Evolutionary conservation across 1,284 basidiomycete species (phyloP).

Genomic region (Puccinia novopanici): DNA sequence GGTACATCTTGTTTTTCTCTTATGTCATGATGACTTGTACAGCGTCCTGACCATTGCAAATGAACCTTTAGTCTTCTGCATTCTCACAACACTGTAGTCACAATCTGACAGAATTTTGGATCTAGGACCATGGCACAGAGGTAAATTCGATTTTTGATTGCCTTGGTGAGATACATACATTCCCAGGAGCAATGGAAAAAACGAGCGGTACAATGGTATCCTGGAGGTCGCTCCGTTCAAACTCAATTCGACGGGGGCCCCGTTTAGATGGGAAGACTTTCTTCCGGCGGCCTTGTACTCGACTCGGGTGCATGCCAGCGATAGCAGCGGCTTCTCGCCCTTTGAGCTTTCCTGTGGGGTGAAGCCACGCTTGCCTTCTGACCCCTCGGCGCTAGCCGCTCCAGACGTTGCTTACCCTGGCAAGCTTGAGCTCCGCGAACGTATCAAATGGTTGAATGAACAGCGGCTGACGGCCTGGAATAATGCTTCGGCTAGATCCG

Average conservation of each 20-base stretch:
- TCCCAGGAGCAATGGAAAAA: constrained; percentile 50
- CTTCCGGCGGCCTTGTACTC: background rate
- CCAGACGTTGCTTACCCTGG: background rate
- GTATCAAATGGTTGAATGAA: background rate
- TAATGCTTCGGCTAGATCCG: background rate
- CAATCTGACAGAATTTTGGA: too few relatives aligned
- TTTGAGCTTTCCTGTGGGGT: background rate
- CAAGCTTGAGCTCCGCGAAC: background rate
- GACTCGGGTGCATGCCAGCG: background rate
- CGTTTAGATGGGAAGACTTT: background rate
- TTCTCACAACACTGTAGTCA: too few relatives aligned
- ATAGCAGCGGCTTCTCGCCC: background rate
- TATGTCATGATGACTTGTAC: too few relatives aligned
- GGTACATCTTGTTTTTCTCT: too few relatives aligned
- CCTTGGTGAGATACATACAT: too few relatives aligned
- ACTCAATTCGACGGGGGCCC: background rate
- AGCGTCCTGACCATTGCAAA: too few relatives aligned
- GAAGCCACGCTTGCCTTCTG: background rate
- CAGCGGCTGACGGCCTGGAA: background rate
- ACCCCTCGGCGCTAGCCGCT: background rate
- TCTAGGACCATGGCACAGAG: too few relatives aligned
- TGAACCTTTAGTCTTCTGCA: too few relatives aligned
- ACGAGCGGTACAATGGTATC: constrained; percentile 47
- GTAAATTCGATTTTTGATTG: too few relatives aligned
- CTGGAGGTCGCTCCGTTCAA: constrained; percentile 7